Conservation (phyloP, 1,139 yeast species). For the Geotrichum candidum region DNA sequence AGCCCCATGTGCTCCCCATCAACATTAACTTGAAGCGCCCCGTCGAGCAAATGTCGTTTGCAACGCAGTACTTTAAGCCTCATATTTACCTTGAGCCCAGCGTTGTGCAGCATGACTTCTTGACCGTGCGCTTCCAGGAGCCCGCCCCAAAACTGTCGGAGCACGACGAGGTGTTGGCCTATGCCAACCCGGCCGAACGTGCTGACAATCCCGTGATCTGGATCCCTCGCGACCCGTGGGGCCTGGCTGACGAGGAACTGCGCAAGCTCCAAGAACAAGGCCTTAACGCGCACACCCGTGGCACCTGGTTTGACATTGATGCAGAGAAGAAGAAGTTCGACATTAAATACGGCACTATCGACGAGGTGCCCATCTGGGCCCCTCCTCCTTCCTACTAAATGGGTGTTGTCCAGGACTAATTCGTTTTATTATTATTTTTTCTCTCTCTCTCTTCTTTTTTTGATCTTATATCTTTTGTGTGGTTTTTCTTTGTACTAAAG, state of each 20-base stretch:
- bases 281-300: conserved; percentile 58
- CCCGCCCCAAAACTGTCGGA: conserved; percentile 30
- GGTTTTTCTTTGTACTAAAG: not conserved
- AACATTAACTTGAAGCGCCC: not conserved
- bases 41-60: not conserved
- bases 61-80: conserved; percentile 44
- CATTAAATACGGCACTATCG: conserved; percentile 21
- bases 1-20: not conserved
- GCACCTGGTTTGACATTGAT: conserved; percentile 49
- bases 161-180: conserved; percentile 49
- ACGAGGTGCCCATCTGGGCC: conserved; percentile 28
- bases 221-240: conserved; percentile 84
- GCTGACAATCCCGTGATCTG: conserved; percentile 68
- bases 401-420: not conserved
- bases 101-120: conserved; percentile 27
- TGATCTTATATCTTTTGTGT: not conserved
- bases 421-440: not conserved
- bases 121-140: conserved; percentile 43
- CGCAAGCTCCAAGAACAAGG: conserved; percentile 37
- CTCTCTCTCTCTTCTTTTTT: not conserved
- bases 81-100: conserved; percentile 47
- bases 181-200: conserved; percentile 65
- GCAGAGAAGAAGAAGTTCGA: conserved; percentile 35
- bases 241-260: conserved; percentile 60
- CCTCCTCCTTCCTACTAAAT: conserved; percentile 21